A percentile compares a stretch with the other conserved stretches of the same genome.
These are phyloP conservation scores for Microdochium bolleyi DNA, from an alignment of 2,329 filamentous ascomycete genomes.

Conservation along the genomic window DNA sequence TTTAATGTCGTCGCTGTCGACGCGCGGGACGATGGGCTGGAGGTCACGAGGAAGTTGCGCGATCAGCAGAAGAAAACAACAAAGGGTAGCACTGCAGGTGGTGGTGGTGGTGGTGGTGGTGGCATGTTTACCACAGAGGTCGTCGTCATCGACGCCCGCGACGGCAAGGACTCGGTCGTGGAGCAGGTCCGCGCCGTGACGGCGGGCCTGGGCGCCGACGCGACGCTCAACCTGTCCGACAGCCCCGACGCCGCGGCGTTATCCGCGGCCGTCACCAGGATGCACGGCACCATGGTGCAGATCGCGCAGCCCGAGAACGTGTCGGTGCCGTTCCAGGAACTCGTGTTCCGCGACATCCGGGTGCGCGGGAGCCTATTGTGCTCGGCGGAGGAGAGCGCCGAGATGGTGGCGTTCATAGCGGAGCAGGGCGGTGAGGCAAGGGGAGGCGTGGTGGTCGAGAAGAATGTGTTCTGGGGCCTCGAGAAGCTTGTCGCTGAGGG, in stretches of 20 bases:
- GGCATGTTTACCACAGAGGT: background rate
- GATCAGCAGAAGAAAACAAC: no score
- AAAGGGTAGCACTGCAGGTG: no score
- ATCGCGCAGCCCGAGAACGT: constrained; percentile 53
- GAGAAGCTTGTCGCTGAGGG: no score
- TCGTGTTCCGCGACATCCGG: constrained; percentile 16
- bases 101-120: no score
- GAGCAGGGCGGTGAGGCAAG: constrained; percentile 28
- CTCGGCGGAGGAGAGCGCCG: constrained; percentile 31
- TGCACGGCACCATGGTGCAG: constrained; percentile 51
- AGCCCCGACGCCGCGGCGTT: constrained; percentile 35
- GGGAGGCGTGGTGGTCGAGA: constrained; percentile 42
- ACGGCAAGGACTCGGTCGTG: constrained; percentile 37
- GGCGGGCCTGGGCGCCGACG: constrained; percentile 38
- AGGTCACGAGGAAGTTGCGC: constrained; percentile 34
- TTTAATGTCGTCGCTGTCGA: constrained; percentile 45
- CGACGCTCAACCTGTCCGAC: constrained; percentile 46
- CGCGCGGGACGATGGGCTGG: constrained; percentile 43
- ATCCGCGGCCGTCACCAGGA: constrained; percentile 47
- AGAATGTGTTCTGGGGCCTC: constrained; percentile 42
- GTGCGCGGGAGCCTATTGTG: constrained; percentile 27
- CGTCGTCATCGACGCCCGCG: constrained; percentile 41
- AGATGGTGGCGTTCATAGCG: constrained; percentile 38
- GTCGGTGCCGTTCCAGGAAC: constrained; percentile 55
- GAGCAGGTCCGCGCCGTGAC: constrained; percentile 38